A percentile compares a stretch with the other conserved stretches of the same genome.
Evolutionary conservation across 2,329 filamentous ascomycete genomes (phyloP).

Genomic region (Domatiomyces globalis): DNA sequence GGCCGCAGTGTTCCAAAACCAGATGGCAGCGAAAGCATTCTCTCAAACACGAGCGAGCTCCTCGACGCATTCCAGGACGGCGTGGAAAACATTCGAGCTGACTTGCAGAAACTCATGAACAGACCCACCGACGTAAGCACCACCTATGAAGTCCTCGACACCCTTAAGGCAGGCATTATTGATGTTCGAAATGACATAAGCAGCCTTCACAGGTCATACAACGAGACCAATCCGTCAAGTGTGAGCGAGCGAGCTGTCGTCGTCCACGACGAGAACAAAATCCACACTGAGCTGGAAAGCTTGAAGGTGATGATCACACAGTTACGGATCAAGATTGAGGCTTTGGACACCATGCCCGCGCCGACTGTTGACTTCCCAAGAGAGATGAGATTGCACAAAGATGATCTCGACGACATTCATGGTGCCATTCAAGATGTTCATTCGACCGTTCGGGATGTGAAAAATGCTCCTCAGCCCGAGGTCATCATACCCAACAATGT

Average conservation of each 20-base stretch:
- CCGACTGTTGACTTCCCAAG: slow-evolving; percentile 27
- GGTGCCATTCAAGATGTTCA: slow-evolving; percentile 40
- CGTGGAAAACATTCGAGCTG: slow-evolving; percentile 58
- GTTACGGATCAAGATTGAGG: slow-evolving; percentile 70
- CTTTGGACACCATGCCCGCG: slow-evolving; percentile 46
- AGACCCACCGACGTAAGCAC: slow-evolving; percentile 71
- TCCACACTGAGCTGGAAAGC: slow-evolving; percentile 63
- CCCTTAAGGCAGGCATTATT: slow-evolving; percentile 67
- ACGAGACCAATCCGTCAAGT: slow-evolving; percentile 37
- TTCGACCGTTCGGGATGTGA: slow-evolving; percentile 40
- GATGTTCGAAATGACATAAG: slow-evolving; percentile 66
- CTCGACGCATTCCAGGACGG: slow-evolving; percentile 53
- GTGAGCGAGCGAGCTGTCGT: slow-evolving; percentile 43
- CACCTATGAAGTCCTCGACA: slow-evolving; percentile 80
- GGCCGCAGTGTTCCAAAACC: slow-evolving; percentile 39
- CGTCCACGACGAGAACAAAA: slow-evolving; percentile 40
- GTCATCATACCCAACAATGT: slow-evolving; percentile 32
- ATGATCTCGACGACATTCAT: slow-evolving; percentile 34
- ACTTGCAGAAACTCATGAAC: slow-evolving; percentile 59
- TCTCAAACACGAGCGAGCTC: slow-evolving; percentile 43
- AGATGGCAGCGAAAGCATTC: slow-evolving; percentile 41
- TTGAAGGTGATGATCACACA: slow-evolving; percentile 73
- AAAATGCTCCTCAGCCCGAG: slow-evolving; percentile 26
- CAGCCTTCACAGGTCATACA: slow-evolving; percentile 47
- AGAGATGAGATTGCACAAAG: slow-evolving; percentile 31